These are phyloP conservation scores for Russula lepida DNA, from an alignment of 768 basidiomycete genomes.

Conservation along the genomic window DNA sequence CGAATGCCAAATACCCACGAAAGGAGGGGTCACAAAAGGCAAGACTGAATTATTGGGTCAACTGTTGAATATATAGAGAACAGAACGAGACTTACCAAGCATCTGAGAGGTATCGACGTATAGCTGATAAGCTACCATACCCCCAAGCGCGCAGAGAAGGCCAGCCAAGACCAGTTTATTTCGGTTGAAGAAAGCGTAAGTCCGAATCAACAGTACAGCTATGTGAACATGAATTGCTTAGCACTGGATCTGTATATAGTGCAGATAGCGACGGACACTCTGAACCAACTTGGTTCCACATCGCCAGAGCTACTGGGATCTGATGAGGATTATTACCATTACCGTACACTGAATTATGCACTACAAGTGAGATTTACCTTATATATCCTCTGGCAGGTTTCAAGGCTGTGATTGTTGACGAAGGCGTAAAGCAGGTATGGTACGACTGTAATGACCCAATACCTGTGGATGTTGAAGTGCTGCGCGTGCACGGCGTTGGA, in stretches of 20 bases:
- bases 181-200: slow-evolving; percentile 80
- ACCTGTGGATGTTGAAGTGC: slow-evolving; percentile 35
- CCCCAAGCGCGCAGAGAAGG: slow-evolving; percentile 57
- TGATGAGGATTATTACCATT: slow-evolving; percentile 23
- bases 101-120: slow-evolving; percentile 74
- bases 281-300: slow-evolving; percentile 84
- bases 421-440: slow-evolving; percentile 75
- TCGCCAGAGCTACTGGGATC: slow-evolving; percentile 74
- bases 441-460: slow-evolving; percentile 76
- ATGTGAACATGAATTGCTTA: slow-evolving; percentile 8
- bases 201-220: slow-evolving; percentile 76
- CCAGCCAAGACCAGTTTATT: slow-evolving; percentile 58
- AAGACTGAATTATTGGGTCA: slow-evolving; percentile 26
- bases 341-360: background rate
- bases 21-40: slow-evolving; percentile 56
- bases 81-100: slow-evolving; percentile 42
- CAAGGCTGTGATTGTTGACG: slow-evolving; percentile 55
- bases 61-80: background rate
- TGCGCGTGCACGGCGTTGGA: background rate
- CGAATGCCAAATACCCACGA: slow-evolving; percentile 32
- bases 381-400: slow-evolving; percentile 62
- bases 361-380: slow-evolving; percentile 34
- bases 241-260: background rate
- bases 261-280: slow-evolving; percentile 43
- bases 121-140: slow-evolving; percentile 73